These are phyloP conservation scores for Castanopsis chinensis DNA, from an alignment of 306 rosid genomes.

Conservation along the genomic window DNA sequence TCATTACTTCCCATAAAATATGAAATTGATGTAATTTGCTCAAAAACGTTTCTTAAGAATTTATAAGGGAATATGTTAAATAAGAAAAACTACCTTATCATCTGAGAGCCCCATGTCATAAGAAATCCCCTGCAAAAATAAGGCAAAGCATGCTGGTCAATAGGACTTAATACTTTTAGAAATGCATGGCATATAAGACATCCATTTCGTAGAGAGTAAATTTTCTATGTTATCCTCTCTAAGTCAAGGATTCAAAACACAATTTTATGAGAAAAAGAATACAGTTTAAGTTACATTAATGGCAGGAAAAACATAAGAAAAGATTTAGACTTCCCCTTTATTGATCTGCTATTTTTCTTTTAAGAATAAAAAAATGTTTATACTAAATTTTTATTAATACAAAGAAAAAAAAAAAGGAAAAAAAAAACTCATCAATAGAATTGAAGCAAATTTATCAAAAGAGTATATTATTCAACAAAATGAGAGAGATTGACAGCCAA, in stretches of 20 bases:
- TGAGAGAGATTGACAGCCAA: background rate
- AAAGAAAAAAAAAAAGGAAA: no score
- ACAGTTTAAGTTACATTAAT: background rate
- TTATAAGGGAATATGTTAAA: no score
- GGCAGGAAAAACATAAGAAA: background rate
- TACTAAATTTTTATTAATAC: background rate
- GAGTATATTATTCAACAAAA: background rate
- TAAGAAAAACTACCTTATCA: conserved; percentile 35
- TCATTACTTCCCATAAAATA: no score
- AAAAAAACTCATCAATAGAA: background rate
- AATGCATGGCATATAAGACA: background rate
- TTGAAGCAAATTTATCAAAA: background rate
- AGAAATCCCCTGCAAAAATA: conserved; percentile 50
- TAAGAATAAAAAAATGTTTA: background rate
- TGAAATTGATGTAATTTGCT: no score
- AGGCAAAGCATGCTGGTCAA: background rate
- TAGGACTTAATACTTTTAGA: background rate
- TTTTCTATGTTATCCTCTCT: background rate
- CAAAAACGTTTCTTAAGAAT: no score
- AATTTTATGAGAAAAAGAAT: background rate
- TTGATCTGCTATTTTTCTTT: background rate
- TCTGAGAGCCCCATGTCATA: conserved; percentile 35
- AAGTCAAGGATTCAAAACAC: background rate
- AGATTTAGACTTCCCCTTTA: background rate
- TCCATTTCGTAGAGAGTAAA: background rate